Percentiles rank a stretch among this genome's conserved stretches.
Evolutionary conservation across 1,284 basidiomycete species (phyloP).

Genomic region (Pseudozyma pruni): DNA sequence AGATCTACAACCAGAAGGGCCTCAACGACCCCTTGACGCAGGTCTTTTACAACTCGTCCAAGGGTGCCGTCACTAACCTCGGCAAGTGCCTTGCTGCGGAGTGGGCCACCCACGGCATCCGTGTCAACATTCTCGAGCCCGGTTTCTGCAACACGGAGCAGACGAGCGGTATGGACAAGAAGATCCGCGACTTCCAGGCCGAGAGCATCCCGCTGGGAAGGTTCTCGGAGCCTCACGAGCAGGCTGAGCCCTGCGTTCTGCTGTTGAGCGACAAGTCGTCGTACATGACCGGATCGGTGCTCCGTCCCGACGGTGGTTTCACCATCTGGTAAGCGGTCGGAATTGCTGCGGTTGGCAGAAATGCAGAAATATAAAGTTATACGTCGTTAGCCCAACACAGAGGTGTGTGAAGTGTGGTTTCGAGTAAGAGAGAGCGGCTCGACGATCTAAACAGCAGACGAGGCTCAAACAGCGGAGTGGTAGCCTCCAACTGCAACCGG

Average conservation of each 20-base stretch:
- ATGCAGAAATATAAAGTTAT: no score
- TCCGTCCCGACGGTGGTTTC: conserved; percentile 66
- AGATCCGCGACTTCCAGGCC: conserved; percentile 66
- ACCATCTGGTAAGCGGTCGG: conserved; percentile 57
- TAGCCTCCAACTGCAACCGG: no score
- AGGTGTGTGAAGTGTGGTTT: no score
- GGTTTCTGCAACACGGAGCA: conserved; percentile 68
- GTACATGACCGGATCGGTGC: conserved; percentile 61
- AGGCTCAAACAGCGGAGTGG: no score
- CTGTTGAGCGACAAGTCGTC: conserved; percentile 64
- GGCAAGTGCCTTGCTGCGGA: conserved; percentile 68
- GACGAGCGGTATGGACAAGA: conserved; percentile 66
- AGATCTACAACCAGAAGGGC: conserved; percentile 67
- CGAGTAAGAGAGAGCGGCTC: no score
- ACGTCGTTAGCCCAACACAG: no score
- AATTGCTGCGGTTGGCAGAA: no score
- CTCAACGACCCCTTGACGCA: conserved; percentile 65
- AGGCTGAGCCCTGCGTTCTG: conserved; percentile 64
- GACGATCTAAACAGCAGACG: no score
- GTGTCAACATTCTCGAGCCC: conserved; percentile 67
- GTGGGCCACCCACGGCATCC: conserved; percentile 65
- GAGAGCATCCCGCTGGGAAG: conserved; percentile 62
- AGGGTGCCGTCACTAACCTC: conserved; percentile 68
- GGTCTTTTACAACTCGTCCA: conserved; percentile 67
- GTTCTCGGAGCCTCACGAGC: conserved; percentile 67